phyloP scores from a whole-genome alignment of 495 filamentous ascomycete species.

The Hypoxylon cercidicola region DNA sequence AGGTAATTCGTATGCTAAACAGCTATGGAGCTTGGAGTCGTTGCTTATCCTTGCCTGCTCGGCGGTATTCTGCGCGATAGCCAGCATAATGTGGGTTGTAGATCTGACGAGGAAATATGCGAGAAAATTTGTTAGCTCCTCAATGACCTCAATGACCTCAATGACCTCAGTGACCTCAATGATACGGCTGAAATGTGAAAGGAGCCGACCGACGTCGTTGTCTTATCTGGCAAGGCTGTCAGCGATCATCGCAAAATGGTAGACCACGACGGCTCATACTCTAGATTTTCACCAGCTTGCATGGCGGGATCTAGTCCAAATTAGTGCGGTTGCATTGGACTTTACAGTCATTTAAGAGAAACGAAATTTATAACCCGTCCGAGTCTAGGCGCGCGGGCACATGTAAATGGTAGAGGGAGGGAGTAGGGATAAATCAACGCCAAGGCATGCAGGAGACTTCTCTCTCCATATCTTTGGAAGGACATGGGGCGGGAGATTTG shows the following conservation, averaged over 20 bases:
- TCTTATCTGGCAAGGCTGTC: constrained; percentile 9
- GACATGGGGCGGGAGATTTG: neutral
- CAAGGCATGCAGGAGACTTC: neutral
- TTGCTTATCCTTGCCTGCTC: constrained; percentile 26
- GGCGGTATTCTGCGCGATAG: constrained; percentile 25
- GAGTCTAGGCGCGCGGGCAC: constrained; percentile 3
- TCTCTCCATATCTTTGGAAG: neutral
- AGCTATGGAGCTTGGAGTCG: constrained; percentile 6
- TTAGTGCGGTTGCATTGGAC: constrained; percentile 24
- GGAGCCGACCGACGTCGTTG: constrained; percentile 26
- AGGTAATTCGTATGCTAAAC: constrained; percentile 18
- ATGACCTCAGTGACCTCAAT: no score
- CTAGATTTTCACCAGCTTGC: constrained; percentile 24
- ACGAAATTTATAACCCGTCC: constrained; percentile 32
- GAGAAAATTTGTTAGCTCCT: constrained; percentile 16
- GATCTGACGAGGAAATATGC: constrained; percentile 17
- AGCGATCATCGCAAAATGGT: neutral
- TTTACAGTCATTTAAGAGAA: neutral
- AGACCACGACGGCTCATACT: neutral
- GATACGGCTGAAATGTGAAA: constrained; percentile 15
- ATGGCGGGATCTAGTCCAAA: constrained; percentile 8
- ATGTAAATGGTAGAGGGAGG: constrained; percentile 2
- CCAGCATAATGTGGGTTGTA: constrained; percentile 1
- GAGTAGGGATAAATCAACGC: neutral
- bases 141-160: no score